phyloP scores from a whole-genome alignment of 139 green algal genomes.

The Chlorella sp. region DNA sequence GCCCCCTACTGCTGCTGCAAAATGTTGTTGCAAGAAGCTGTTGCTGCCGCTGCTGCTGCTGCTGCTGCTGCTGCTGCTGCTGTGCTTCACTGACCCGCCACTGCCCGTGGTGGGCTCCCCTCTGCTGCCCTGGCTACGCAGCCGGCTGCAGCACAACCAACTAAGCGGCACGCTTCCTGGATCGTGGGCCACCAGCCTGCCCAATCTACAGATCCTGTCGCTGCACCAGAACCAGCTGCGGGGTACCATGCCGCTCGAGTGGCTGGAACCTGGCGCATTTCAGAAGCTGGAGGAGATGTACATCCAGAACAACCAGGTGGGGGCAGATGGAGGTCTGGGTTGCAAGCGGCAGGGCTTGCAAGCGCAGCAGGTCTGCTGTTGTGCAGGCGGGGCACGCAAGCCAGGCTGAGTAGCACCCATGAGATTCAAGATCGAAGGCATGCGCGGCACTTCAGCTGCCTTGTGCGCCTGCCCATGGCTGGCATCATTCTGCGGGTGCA shows the following conservation, averaged over 20 bases:
- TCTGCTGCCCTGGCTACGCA: not conserved
- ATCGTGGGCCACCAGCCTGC: not conserved
- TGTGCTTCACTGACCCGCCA: too few species aligned
- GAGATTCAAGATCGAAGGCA: too few species aligned
- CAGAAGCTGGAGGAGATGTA: conserved; percentile 20
- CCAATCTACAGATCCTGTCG: conserved; percentile 13
- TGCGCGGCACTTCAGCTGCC: too few species aligned
- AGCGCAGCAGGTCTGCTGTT: too few species aligned
- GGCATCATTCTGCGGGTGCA: too few species aligned
- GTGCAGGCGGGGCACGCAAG: not conserved
- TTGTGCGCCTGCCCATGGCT: too few species aligned
- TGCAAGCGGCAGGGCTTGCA: not conserved
- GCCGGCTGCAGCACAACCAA: conserved; percentile 1
- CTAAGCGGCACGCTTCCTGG: not conserved
- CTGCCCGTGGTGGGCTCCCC: not conserved
- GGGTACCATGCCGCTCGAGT: not conserved
- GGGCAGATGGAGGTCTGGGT: not conserved
- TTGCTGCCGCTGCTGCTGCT: too few species aligned
- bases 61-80: too few species aligned
- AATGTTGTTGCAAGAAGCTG: too few species aligned
- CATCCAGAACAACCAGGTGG: conserved; percentile 25
- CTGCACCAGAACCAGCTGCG: conserved; percentile 6
- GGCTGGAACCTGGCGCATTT: not conserved
- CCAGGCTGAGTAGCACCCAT: too few species aligned
- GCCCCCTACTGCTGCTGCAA: too few species aligned